Conservation (phyloP, 306 rosid genomes). For the Cucurbita moschata region DNA sequence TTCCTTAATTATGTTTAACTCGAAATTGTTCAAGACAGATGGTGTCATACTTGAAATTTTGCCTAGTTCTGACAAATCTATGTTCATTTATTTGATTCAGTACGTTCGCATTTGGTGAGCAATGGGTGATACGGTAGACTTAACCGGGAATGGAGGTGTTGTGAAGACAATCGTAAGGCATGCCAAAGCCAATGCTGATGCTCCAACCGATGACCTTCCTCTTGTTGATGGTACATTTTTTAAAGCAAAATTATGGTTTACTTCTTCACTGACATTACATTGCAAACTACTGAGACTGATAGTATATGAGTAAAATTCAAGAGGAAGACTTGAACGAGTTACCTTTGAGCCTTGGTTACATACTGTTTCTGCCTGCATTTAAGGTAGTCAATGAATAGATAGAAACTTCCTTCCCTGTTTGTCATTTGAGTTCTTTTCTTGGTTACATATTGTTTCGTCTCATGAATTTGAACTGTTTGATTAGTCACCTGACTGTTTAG, state of each 20-base stretch:
- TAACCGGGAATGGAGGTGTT: constrained; percentile 88
- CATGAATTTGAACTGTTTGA: too few species aligned
- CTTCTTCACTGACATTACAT: background rate
- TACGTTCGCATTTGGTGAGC: constrained; percentile 21
- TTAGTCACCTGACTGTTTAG: background rate
- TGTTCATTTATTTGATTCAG: constrained; percentile 9
- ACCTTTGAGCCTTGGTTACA: background rate
- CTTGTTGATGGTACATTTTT: constrained; percentile 68
- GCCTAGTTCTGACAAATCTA: background rate
- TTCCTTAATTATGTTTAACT: background rate
- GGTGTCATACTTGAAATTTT: background rate
- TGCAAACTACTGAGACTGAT: background rate
- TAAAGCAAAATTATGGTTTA: background rate
- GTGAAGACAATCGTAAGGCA: constrained; percentile 58
- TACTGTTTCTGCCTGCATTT: background rate
- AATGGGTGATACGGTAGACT: constrained; percentile 72
- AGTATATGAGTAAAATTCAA: background rate
- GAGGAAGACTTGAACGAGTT: background rate
- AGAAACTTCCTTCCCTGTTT: background rate
- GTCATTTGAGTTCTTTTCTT: background rate
- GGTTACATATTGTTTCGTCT: too few species aligned
- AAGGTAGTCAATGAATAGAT: background rate
- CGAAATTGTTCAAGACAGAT: background rate
- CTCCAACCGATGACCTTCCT: constrained; percentile 77
- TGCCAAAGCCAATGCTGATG: constrained; percentile 57